These are phyloP conservation scores for Coemansia sp. DNA, from an alignment of 192 early-diverging fungal genomes.

Conservation along the genomic window DNA sequence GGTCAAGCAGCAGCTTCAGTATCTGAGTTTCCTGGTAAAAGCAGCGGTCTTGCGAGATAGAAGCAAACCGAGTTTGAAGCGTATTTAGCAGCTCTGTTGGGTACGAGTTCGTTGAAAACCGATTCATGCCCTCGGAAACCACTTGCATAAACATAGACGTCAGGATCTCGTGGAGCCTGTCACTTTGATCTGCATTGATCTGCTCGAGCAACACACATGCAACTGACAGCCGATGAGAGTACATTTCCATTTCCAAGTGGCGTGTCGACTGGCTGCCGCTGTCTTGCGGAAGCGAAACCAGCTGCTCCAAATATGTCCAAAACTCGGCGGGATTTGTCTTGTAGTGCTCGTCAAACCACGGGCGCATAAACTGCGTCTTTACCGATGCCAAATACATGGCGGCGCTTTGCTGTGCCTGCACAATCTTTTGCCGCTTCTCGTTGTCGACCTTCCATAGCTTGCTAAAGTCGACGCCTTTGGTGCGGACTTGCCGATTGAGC, in stretches of 20 bases:
- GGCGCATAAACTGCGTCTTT: slow-evolving; percentile 22
- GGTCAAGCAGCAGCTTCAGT: slow-evolving; percentile 15
- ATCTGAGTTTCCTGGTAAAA: slow-evolving; percentile 10
- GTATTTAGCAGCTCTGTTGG: slow-evolving; percentile 1
- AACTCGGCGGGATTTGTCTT: slow-evolving; percentile 7
- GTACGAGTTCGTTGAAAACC: slow-evolving; percentile 3
- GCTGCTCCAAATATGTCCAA: slow-evolving; percentile 25
- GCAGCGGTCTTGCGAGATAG: slow-evolving; percentile 4
- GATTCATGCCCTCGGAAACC: neutral
- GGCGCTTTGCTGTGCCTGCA: slow-evolving; percentile 31
- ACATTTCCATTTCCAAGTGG: slow-evolving; percentile 35
- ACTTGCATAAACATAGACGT: slow-evolving; percentile 27
- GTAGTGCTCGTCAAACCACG: slow-evolving; percentile 32
- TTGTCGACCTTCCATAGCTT: slow-evolving; percentile 37
- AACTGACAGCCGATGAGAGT: slow-evolving; percentile 20
- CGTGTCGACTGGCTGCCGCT: neutral
- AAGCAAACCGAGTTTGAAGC: slow-evolving; percentile 2
- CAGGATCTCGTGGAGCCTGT: slow-evolving; percentile 4
- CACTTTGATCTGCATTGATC: slow-evolving; percentile 33
- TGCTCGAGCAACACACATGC: slow-evolving; percentile 40
- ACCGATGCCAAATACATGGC: slow-evolving; percentile 22
- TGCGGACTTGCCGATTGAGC: slow-evolving; percentile 9
- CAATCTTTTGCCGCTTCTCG: slow-evolving; percentile 20
- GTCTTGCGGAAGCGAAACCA: slow-evolving; percentile 13
- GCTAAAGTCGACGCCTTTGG: slow-evolving; percentile 15